Percentiles rank a stretch among this genome's conserved stretches.
Conservation (phyloP, 2,329 filamentous ascomycete genomes). For the Alternaria sp. region DNA sequence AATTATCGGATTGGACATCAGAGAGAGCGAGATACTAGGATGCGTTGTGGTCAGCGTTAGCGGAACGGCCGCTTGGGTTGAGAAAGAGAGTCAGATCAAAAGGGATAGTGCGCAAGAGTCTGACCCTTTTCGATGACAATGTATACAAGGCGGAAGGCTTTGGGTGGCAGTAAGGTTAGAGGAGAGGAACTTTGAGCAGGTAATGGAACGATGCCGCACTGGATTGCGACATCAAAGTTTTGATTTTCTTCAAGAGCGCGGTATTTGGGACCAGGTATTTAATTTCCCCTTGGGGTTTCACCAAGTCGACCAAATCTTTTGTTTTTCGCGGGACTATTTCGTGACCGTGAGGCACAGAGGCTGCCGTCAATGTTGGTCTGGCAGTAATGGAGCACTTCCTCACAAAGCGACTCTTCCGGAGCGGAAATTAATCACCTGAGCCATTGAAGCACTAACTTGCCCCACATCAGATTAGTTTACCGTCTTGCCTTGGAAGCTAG, state of each 20-base stretch:
- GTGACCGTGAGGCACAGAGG: background rate
- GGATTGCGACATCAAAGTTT: background rate
- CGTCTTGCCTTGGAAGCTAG: background rate
- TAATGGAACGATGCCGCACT: background rate
- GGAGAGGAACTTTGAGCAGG: background rate
- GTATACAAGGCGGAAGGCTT: background rate
- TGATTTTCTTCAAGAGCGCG: background rate
- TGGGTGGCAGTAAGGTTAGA: background rate
- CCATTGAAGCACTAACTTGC: background rate
- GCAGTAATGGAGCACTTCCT: background rate
- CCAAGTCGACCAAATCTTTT: background rate
- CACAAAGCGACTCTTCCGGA: background rate
- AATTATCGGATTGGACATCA: slow-evolving; percentile 40
- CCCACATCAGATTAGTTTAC: background rate
- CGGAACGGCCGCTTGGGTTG: slow-evolving; percentile 45
- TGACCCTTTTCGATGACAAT: slow-evolving; percentile 16
- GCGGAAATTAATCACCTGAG: background rate
- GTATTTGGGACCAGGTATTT: background rate
- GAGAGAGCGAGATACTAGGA: slow-evolving; percentile 46
- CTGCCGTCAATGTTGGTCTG: background rate
- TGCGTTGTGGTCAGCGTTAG: slow-evolving; percentile 46
- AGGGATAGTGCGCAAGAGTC: slow-evolving; percentile 34
- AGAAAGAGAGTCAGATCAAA: slow-evolving; percentile 30
- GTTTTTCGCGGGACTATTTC: background rate
- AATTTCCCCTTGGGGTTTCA: background rate